Evolutionary conservation across 163 green algal species (phyloP).

Genomic region (Chlamydomonas reinhardtii): DNA sequence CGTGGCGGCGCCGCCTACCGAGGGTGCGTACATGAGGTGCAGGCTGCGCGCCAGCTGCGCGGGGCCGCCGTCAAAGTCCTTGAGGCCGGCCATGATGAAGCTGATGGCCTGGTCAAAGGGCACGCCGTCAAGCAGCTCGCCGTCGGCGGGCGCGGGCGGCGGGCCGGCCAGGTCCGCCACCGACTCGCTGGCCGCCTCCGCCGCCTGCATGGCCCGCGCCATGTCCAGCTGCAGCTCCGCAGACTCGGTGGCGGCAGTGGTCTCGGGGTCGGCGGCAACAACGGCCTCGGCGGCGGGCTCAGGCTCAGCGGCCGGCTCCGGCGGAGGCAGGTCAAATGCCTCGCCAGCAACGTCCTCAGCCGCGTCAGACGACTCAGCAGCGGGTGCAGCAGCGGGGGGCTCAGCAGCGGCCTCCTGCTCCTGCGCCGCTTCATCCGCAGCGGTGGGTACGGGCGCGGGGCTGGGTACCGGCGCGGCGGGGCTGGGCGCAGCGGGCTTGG

Average conservation of each 20-base stretch:
- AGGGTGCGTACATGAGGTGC: constrained; percentile 40
- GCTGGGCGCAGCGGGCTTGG: not conserved
- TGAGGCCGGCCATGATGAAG: constrained; percentile 32
- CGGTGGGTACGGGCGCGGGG: not conserved
- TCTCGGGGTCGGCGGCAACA: not conserved
- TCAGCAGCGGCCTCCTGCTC: not conserved
- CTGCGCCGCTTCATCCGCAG: not conserved
- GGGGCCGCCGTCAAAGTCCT: constrained; percentile 30
- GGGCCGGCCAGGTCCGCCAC: not conserved
- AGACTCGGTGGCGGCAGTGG: no score
- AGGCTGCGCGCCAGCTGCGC: constrained; percentile 32
- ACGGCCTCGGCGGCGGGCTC: not conserved
- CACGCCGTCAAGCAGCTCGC: constrained; percentile 37
- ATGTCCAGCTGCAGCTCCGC: constrained; percentile 12
- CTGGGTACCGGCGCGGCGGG: not conserved
- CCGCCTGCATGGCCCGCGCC: constrained; percentile 12
- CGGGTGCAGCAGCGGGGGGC: not conserved
- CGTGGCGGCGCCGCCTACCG: not conserved
- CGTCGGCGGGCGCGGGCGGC: not conserved
- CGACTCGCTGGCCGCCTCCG: not conserved
- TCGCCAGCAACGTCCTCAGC: not conserved
- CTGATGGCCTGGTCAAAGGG: constrained; percentile 45
- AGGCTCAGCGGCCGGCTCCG: not conserved
- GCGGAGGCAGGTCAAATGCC: no score
- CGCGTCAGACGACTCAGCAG: not conserved